phyloP scores from a whole-genome alignment of 2,329 filamentous ascomycete species.

The Microdochium trichocladiopsis region DNA sequence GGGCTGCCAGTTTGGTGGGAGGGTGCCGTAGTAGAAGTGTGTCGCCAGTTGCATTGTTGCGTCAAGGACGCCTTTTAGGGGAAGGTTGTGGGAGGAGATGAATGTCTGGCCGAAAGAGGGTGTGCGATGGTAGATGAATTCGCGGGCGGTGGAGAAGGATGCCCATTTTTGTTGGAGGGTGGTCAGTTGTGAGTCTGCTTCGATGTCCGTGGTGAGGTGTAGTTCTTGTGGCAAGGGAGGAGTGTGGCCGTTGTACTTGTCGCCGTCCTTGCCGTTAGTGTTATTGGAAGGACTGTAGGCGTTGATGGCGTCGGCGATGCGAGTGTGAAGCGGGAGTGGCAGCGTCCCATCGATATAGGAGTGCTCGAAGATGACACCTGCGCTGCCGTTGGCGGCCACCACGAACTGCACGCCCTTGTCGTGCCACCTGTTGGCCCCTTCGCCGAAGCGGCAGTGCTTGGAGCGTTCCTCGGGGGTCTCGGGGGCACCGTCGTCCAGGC shows the following conservation, averaged over 20 bases:
- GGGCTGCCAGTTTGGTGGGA: neutral
- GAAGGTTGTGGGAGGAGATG: neutral
- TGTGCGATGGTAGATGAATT: neutral
- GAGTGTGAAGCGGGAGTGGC: neutral
- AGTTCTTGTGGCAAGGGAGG: neutral
- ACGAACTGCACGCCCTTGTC: conserved; percentile 17
- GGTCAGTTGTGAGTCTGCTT: neutral
- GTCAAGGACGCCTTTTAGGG: neutral
- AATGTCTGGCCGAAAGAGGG: neutral
- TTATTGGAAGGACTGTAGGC: neutral
- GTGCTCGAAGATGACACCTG: conserved; percentile 14
- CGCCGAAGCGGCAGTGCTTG: conserved; percentile 9
- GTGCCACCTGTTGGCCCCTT: conserved; percentile 14
- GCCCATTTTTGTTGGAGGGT: neutral
- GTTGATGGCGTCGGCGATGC: neutral
- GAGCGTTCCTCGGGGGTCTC: conserved; percentile 8
- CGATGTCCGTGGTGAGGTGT: neutral
- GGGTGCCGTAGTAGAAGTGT: neutral
- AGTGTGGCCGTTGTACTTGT: neutral
- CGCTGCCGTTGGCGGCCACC: conserved; percentile 16
- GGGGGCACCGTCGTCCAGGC: conserved; percentile 13
- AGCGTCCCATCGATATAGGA: conserved; percentile 12
- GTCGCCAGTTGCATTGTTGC: neutral
- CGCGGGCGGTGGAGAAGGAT: neutral
- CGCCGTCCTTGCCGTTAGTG: neutral